Evolutionary conservation across 2,329 filamentous ascomycete species (phyloP), one percentile per base, ranked within the genome.

Genomic region (Daldinia eschscholtzii): DNA sequence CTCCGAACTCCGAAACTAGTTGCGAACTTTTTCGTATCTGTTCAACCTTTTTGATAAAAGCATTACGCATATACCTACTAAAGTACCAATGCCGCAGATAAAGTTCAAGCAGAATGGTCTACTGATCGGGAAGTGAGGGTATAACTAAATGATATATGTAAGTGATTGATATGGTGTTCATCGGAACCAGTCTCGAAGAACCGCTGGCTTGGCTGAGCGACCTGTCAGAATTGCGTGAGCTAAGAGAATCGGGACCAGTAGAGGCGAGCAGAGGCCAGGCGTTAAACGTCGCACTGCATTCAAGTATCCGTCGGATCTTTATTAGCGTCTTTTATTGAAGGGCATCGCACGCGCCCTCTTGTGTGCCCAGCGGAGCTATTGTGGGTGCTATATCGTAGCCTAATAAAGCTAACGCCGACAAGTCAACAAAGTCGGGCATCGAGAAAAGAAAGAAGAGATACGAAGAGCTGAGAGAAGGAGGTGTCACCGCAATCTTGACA

Each of bases 301-400:
- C 57, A 67, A 58, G 60, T 42, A 20, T 37, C 60, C 56, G 55
- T 64, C 63, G 65, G 69, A 63, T 33, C 66, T 71, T 71, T 68
- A 71, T 64, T 66, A 61, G 58, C 20, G 5, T 18, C 30, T 65
- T 65, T 64, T 64, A 68, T 66, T 71, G 60, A 66, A 71, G 68
- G 68, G 62, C 61, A 65, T 68, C 50, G 62, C 68, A 68, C 62
- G 63, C 63, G 41, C 68, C 68, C 50, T 57, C n/a, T 41, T 7
- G 65, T 44, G 59, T 64, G 18, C 55, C 53, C n/a, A 60, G 64
- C 52, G 56, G 30, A 42, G 52, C 42, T 42, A 64, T 23, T 56
- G 68, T 68, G 60, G 68, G 64, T 64, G 61, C 64, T 67, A 67
- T 67, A 70, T 70, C 44, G 48, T 61, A 48, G 53, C 64, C 44